Conservation (phyloP, 345 rosid genomes). For the Adansonia digitata region DNA sequence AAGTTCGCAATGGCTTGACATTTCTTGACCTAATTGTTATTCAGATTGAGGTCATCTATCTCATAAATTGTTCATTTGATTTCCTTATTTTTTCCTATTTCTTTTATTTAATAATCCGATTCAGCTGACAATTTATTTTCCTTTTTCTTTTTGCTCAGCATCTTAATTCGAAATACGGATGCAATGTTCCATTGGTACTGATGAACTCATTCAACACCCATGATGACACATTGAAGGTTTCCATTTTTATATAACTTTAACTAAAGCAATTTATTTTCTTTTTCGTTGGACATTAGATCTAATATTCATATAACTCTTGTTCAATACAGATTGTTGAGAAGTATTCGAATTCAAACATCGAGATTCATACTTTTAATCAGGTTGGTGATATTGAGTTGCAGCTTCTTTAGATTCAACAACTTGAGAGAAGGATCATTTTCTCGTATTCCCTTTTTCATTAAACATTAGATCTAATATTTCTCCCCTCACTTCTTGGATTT, state of each 20-base stretch:
- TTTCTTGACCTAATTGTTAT: constrained; percentile 92
- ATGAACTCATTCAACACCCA: constrained; percentile 99
- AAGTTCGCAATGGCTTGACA: constrained; percentile 91
- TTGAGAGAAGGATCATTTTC: background rate
- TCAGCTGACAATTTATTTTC: background rate
- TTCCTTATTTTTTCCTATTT: too few species aligned
- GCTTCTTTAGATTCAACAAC: background rate
- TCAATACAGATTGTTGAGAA: background rate
- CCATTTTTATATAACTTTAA: background rate
- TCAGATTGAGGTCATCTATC: constrained; percentile 64
- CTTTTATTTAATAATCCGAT: background rate
- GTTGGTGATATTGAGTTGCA: constrained; percentile 27
- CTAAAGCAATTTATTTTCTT: background rate
- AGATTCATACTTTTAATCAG: constrained; percentile 95
- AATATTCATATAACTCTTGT: background rate
- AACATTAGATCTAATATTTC: background rate
- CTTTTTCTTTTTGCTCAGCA: constrained; percentile 33
- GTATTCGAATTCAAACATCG: constrained; percentile 28
- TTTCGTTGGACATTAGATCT: background rate
- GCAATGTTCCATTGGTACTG: constrained; percentile 85
- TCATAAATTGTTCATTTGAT: background rate
- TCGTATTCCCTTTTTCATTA: background rate
- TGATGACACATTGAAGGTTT: constrained; percentile 67
- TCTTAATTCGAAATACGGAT: constrained; percentile 78
- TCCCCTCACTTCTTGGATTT: constrained; percentile 3